Conservation (phyloP, 2,329 filamentous ascomycete genomes). For the Alternaria rosae region DNA sequence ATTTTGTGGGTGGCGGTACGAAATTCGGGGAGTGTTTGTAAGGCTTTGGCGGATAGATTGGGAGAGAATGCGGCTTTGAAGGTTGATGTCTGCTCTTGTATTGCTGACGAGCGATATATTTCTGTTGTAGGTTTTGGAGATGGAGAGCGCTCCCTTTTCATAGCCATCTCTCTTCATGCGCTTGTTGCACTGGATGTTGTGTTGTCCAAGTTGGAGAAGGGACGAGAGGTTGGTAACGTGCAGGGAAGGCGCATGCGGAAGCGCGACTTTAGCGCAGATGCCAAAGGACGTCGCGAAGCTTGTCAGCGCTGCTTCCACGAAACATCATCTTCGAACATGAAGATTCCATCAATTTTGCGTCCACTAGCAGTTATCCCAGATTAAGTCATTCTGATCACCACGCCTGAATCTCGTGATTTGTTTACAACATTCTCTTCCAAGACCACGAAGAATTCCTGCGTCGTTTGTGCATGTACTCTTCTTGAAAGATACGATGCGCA, state of each 20-base stretch:
- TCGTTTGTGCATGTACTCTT: not conserved
- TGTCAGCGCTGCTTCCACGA: not conserved
- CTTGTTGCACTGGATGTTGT: not conserved
- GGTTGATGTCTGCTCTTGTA: conserved; percentile 60
- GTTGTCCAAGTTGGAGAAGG: conserved; percentile 4
- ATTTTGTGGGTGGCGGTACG: conserved; percentile 59
- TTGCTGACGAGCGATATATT: conserved; percentile 56
- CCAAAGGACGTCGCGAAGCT: conserved; percentile 17
- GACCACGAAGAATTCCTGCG: not conserved
- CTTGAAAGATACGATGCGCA: not conserved
- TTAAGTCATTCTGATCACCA: not conserved
- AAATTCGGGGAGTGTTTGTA: conserved; percentile 56
- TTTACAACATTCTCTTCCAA: not conserved
- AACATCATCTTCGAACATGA: not conserved
- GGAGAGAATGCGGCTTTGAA: conserved; percentile 62
- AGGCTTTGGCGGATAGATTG: conserved; percentile 47
- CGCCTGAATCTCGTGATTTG: not conserved
- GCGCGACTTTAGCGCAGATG: conserved; percentile 7
- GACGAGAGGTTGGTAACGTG: conserved; percentile 3
- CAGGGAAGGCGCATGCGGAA: conserved; percentile 10
- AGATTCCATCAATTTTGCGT: not conserved
- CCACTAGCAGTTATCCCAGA: not conserved
- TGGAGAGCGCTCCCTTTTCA: conserved; percentile 39
- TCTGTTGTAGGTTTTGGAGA: conserved; percentile 23
- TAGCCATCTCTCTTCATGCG: conserved; percentile 31